Evolutionary conservation across 2,329 filamentous ascomycete species (phyloP), one percentile per base, ranked within the genome.

Genomic region (Aspergillus intermedius): DNA sequence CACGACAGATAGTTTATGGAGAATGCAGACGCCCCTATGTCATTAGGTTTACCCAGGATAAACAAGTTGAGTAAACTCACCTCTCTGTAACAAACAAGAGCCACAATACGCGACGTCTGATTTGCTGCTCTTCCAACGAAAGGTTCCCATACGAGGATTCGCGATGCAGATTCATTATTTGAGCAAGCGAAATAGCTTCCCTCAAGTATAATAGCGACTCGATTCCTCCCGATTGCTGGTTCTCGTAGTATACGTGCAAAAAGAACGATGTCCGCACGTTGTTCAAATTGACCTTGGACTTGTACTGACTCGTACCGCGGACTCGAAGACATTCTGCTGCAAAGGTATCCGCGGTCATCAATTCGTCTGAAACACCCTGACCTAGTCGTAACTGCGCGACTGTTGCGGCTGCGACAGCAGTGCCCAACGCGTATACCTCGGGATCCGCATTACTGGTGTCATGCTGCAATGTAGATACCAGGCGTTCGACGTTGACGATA

Each of bases 191-290:
- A n/a, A 79, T 74, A 5, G 75, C 74, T 50, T 78, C 76, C 5
- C 76, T 67, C 5, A 79, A 55, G 52, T 75, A 75, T 7, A 78
- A 55, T 5, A 77, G 60, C 2, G 75, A 77, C 45, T 72, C 71
- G 2, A 65, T 67, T 1, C 75, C 74, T 3, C 76, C 76, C 0
- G 74, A 65, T 8, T 65, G 54, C 49, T 72, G 67, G 46, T 78
- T 78, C 55, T 78, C 76, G 52, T 77, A 70, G 46, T 76, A 77
- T 9, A 77, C 72, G 54, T 78, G 76, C 15, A 78, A 60, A 43
- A 78, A 79, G 53, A 78, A 79, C 0, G 74, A 73, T 2, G 72
- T 73, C 4, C 74, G 67, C 3, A 79, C 53, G 30, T 62, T 65
- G 44, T 75, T 68, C 17, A 78, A 60, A 13, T 64, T 69, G 2